Evolutionary conservation across 805 yeast species (phyloP).

Genomic region (Kuraishia molischiana): DNA sequence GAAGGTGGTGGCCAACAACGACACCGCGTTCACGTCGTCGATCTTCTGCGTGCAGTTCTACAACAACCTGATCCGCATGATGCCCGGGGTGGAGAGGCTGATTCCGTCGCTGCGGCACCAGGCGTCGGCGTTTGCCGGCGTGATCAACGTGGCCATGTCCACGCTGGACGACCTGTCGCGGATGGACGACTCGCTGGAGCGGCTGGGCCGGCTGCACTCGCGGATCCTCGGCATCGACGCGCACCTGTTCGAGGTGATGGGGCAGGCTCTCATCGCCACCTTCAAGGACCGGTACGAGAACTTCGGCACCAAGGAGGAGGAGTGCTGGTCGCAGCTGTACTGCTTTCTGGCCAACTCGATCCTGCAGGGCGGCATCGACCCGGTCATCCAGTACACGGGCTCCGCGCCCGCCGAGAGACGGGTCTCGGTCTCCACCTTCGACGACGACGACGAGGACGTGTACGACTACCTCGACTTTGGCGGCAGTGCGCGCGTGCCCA

Average conservation of each 20-base stretch:
- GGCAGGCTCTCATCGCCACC: slow-evolving; percentile 59
- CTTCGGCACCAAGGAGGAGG: slow-evolving; percentile 53
- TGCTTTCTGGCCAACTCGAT: slow-evolving; percentile 60
- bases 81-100: slow-evolving; percentile 47
- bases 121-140: slow-evolving; percentile 74
- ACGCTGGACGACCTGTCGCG: slow-evolving; percentile 49
- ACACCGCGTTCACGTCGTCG: slow-evolving; percentile 36
- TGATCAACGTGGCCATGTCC: slow-evolving; percentile 55
- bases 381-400: slow-evolving; percentile 24
- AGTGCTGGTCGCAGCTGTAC: slow-evolving; percentile 64
- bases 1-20: slow-evolving; percentile 18
- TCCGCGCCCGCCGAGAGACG: neutral
- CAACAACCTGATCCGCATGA: slow-evolving; percentile 53
- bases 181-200: slow-evolving; percentile 49
- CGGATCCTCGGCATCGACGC: slow-evolving; percentile 68
- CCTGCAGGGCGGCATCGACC: slow-evolving; percentile 50
- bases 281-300: slow-evolving; percentile 48
- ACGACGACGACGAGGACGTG: neutral
- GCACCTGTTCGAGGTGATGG: slow-evolving; percentile 61
- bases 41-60: slow-evolving; percentile 72
- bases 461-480: neutral
- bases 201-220: slow-evolving; percentile 66
- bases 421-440: neutral
- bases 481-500: neutral
- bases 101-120: slow-evolving; percentile 75